Evolutionary conservation across 2,329 filamentous ascomycete species (phyloP).

Genomic region (Penicillium sp.): DNA sequence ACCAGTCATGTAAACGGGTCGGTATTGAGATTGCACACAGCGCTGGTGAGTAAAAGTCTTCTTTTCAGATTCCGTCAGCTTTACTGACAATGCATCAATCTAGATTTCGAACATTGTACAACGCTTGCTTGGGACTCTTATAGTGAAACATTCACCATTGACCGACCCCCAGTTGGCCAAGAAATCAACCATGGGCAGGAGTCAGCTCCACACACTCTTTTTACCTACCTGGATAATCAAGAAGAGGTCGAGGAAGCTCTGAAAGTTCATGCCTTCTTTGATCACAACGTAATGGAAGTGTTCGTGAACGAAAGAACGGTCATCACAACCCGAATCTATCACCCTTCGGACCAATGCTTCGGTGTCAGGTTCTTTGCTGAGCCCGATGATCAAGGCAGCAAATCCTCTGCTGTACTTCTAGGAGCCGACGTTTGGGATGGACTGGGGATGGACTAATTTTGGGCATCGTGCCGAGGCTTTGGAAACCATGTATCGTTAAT

Average conservation of each 20-base stretch:
- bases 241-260: constrained; percentile 36
- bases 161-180: constrained; percentile 32
- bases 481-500: not conserved
- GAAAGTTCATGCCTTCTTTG: constrained; percentile 44
- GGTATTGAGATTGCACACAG: constrained; percentile 33
- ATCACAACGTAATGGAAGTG: constrained; percentile 47
- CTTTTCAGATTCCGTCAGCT: not conserved
- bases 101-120: constrained; percentile 34
- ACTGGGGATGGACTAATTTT: constrained; percentile 7
- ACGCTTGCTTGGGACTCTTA: constrained; percentile 40
- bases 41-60: constrained; percentile 9
- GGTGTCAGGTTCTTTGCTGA: constrained; percentile 27
- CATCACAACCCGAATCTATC: constrained; percentile 43
- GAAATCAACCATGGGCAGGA: constrained; percentile 39
- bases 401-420: constrained; percentile 12
- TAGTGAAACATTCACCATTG: constrained; percentile 44
- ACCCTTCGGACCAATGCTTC: constrained; percentile 10
- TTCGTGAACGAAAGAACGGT: constrained; percentile 48
- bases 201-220: constrained; percentile 50
- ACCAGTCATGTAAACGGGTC: constrained; percentile 24
- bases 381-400: not conserved
- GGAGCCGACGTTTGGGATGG: constrained; percentile 28
- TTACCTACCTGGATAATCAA: constrained; percentile 31
- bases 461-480: not conserved
- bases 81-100: constrained; percentile 1